Evolutionary conservation across 2,329 filamentous ascomycete species (phyloP), one percentile per base, ranked within the genome.

Genomic region (Emmonsiellopsis sp.): DNA sequence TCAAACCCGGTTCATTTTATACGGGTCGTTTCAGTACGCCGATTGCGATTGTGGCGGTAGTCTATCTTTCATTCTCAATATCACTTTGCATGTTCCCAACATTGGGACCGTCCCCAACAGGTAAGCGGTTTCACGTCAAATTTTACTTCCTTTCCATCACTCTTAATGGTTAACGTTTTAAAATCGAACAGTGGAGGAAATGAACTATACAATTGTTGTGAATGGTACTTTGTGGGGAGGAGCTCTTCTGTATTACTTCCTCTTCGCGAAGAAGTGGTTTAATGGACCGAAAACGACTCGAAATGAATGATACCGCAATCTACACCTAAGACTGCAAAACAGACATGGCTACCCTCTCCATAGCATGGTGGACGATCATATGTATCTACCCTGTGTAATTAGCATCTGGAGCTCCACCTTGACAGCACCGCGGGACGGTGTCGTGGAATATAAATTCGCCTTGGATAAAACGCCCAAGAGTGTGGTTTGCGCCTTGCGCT

Each of bases 171-270:
- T 49, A 2, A 49, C 34, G 54, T 37, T 49, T 52, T 13, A 51
- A 40, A 27, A 27, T 14, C 13, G 7, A 48, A n/a, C 49, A 72
- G 69, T 71, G 0, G 56, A 74, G 42, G 66, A 66, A 13, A 84
- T 84, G 81, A 85, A 84, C 59, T 84, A 84, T 61, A 83, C 81
- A 0, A 74, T 83, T 2, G 81, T 83, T 1, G 79, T 85, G 55
- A 83, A 83, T 57, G 72, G 71, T 36, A 74, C 75, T 3, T 75
- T 84, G 1, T 84, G 81, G 81, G 68, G 76, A 11, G 79, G 79
- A 1, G 73, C 76, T 0, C 63, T 82, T 58, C 49, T 70, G 1
- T 84, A 84, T 63, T 84, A 83, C 61, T 72, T 71, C 57, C 57
- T 80, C 31, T 74, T 78, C 66, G 81, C 80, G 6, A 69, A 74